Conservation (phyloP, 345 rosid genomes). For the Aethionema arabicum region DNA sequence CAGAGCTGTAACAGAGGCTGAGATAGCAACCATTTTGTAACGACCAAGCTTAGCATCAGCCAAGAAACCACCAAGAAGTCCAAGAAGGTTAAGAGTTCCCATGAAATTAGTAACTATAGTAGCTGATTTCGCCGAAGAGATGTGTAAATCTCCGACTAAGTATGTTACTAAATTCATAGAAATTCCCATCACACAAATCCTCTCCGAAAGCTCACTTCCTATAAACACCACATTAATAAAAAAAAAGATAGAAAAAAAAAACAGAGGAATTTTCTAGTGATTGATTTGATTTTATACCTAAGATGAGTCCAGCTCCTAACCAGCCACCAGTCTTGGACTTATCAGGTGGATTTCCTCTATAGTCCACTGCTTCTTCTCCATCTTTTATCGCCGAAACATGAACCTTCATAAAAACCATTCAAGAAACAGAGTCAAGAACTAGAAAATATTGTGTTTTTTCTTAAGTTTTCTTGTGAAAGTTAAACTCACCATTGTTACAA, state of each 20-base stretch:
- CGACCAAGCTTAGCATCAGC: slow-evolving; percentile 94
- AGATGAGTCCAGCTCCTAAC: slow-evolving; percentile 86
- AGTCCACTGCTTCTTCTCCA: slow-evolving; percentile 50
- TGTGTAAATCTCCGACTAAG: slow-evolving; percentile 72
- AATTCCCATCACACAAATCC: slow-evolving; percentile 90
- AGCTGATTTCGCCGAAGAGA: slow-evolving; percentile 78
- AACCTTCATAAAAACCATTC: slow-evolving; percentile 48
- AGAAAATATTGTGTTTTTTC: background rate
- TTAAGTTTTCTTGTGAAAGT: background rate
- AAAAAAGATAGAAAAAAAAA: slow-evolving; percentile 6
- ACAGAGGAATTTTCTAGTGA: slow-evolving; percentile 1
- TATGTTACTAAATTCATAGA: slow-evolving; percentile 90
- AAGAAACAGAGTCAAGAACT: slow-evolving; percentile 1
- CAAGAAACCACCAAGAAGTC: slow-evolving; percentile 85
- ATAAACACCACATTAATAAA: slow-evolving; percentile 18
- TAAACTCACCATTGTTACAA: slow-evolving; percentile 32
- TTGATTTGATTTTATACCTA: slow-evolving; percentile 67
- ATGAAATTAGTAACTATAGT: slow-evolving; percentile 81
- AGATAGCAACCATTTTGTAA: slow-evolving; percentile 68
- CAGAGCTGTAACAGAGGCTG: slow-evolving; percentile 63
- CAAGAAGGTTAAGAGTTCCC: slow-evolving; percentile 87
- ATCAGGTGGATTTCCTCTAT: slow-evolving; percentile 63
- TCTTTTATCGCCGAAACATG: slow-evolving; percentile 44
- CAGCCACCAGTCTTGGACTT: slow-evolving; percentile 85
- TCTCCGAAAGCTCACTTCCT: slow-evolving; percentile 88